Conservation (phyloP, 1,284 basidiomycete species). For the Volvariella volvacea region DNA sequence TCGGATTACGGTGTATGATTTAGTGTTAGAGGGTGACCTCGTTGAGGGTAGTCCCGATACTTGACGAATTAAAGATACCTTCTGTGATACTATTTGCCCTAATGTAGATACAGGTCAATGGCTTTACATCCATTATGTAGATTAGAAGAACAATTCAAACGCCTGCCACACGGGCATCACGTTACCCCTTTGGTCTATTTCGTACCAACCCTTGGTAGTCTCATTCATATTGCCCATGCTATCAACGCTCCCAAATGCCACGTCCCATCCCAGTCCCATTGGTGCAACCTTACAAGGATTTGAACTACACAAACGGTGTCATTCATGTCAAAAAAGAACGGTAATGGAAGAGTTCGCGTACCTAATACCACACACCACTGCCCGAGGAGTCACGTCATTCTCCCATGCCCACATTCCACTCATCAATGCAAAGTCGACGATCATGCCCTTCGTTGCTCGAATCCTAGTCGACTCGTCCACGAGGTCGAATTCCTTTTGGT, state of each 20-base stretch:
- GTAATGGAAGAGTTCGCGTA: slow-evolving; percentile 20
- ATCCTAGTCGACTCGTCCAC: slow-evolving; percentile 34
- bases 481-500: slow-evolving; percentile 43
- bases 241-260: slow-evolving; percentile 50
- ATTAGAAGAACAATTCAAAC: slow-evolving; percentile 34
- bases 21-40: slow-evolving; percentile 41
- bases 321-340: slow-evolving; percentile 5
- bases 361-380: slow-evolving; percentile 52
- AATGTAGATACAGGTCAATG: no score
- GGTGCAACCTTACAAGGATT: slow-evolving; percentile 54
- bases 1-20: slow-evolving; percentile 64
- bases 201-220: slow-evolving; percentile 46
- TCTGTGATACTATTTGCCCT: no score
- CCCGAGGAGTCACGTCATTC: slow-evolving; percentile 40
- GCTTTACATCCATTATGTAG: no score
- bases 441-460: slow-evolving; percentile 48
- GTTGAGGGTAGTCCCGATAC: not conserved
- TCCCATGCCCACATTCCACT: slow-evolving; percentile 50
- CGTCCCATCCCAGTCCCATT: slow-evolving; percentile 54
- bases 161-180: slow-evolving; percentile 50
- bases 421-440: slow-evolving; percentile 60
- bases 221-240: slow-evolving; percentile 40
- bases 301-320: slow-evolving; percentile 35
- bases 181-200: slow-evolving; percentile 48
- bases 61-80: no score